Evolutionary conservation across 2,329 filamentous ascomycete genomes (phyloP).

Genomic region (Ramularia collo-cygni): DNA sequence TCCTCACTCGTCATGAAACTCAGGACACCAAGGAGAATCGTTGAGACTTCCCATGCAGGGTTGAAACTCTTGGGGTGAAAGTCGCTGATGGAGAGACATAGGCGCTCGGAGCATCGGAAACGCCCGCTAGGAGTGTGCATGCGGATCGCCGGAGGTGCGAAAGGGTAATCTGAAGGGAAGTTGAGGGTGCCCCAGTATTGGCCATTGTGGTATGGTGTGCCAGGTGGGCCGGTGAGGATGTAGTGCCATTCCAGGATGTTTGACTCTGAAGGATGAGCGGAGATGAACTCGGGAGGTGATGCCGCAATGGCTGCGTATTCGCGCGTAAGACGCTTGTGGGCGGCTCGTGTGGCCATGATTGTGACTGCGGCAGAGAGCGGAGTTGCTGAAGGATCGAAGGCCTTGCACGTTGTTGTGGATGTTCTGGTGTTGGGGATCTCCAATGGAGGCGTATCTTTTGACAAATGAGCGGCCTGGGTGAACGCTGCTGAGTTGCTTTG

Average conservation of each 20-base stretch:
- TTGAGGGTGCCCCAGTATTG: conserved; percentile 98
- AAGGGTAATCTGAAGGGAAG: conserved; percentile 94
- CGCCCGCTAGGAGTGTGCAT: conserved; percentile 98
- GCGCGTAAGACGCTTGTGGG: conserved; percentile 33
- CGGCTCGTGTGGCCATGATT: conserved; percentile 34
- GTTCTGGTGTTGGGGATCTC: too few species aligned
- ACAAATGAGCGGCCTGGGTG: too few species aligned
- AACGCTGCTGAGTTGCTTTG: too few species aligned
- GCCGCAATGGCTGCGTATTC: conserved; percentile 32
- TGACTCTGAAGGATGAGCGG: conserved; percentile 27
- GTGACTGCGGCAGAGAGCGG: too few species aligned
- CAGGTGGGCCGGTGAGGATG: conserved; percentile 86
- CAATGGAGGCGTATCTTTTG: too few species aligned
- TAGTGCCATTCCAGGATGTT: conserved; percentile 35
- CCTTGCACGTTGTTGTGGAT: too few species aligned
- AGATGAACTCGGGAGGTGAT: conserved; percentile 30
- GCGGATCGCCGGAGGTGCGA: conserved; percentile 91
- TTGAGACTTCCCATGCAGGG: conserved; percentile 95
- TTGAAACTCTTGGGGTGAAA: conserved; percentile 99
- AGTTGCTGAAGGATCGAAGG: too few species aligned
- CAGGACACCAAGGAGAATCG: conserved; percentile 86
- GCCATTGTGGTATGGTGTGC: conserved; percentile 87
- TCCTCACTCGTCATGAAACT: conserved; percentile 99
- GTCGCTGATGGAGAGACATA: conserved; percentile 93
- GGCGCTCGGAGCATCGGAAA: conserved; percentile 84